Evolutionary conservation across 164 flowering plant species (phyloP), one percentile per base, ranked within the genome.

Genomic region (Vitis rotundifolia): DNA sequence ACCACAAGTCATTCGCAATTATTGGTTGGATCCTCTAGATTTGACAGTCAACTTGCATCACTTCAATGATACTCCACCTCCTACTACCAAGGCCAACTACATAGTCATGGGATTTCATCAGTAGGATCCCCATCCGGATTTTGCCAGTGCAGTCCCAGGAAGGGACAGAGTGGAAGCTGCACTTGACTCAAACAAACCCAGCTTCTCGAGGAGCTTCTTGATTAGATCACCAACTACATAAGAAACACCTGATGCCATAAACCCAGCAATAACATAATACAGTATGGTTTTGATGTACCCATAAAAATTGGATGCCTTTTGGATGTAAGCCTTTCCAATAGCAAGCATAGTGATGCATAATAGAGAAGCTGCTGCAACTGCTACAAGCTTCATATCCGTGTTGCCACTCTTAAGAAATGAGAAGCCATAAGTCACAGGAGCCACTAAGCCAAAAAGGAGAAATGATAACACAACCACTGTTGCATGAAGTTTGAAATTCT

Each of bases 301-400:
- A n/a, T 65, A 51, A 13, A 7, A 73, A 49, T 47, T 79, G 37
- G 75, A 76, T 28, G 83, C 73, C 16, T 50, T 78, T 73, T 68
- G 73, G 18, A 75, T 73, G 56, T 84, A 76, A 66, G 78, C 87
- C 71, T 86, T 87, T 14, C 79, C 87, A 0, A 77, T n/a, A 2
- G 88, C 81, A 26, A 87, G 87, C 8, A 81, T 2, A 8, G 75
- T 11, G 16, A 87, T 80, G 82, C 87, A 85, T 12, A 74, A 1
- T 47, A 85, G 79, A 63, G 91, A 81, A 44, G 85, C 78, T 0
- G 67, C 84, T 14, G 79, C 78, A 19, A 82, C 82, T 11, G 78
- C 78, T 29, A 76, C 72, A 22, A 83, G 77, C 79, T 89, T 89
- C 71, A 56, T 54, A 37, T 85, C 82, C 22, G 51, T 72, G 71